These are phyloP conservation scores for Chlorencoelia australis DNA, from an alignment of 2,329 filamentous ascomycete species.

Conservation along the genomic window DNA sequence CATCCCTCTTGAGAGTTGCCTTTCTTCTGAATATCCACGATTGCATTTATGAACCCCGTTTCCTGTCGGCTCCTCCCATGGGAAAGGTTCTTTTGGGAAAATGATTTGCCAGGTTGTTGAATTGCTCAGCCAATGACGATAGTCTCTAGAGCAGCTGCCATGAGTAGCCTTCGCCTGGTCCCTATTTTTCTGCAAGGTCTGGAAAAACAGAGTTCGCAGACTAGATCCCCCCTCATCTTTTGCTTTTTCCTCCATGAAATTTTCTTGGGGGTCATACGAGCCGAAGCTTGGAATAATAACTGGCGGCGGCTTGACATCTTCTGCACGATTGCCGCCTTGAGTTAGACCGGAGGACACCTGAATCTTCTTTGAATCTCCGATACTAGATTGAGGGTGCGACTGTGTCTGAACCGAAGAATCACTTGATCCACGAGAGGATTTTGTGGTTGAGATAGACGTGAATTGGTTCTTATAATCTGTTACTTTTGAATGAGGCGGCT, in stretches of 20 bases:
- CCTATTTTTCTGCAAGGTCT: conserved; percentile 13
- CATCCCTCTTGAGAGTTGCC: too few species aligned
- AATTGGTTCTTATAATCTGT: too few species aligned
- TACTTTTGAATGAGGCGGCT: too few species aligned
- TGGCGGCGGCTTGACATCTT: neutral
- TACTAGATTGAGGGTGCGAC: neutral
- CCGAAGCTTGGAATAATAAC: neutral
- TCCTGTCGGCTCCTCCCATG: too few species aligned
- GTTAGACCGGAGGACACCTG: neutral
- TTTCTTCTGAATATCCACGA: too few species aligned
- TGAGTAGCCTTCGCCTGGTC: conserved; percentile 3
- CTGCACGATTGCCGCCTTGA: neutral
- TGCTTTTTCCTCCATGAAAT: conserved; percentile 13
- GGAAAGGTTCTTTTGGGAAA: too few species aligned
- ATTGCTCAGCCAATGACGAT: too few species aligned
- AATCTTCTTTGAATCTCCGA: neutral
- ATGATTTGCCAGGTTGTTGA: too few species aligned
- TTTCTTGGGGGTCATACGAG: conserved; percentile 8
- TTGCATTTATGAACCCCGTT: too few species aligned
- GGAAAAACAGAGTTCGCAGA: conserved; percentile 12
- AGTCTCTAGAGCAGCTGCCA: too few species aligned
- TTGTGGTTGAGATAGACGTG: neutral
- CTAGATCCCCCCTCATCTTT: conserved; percentile 1
- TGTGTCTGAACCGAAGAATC: neutral
- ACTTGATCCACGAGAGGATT: neutral